Evolutionary conservation across 495 filamentous ascomycete genomes (phyloP).

Genomic region (Aspergillus bridgeri): DNA sequence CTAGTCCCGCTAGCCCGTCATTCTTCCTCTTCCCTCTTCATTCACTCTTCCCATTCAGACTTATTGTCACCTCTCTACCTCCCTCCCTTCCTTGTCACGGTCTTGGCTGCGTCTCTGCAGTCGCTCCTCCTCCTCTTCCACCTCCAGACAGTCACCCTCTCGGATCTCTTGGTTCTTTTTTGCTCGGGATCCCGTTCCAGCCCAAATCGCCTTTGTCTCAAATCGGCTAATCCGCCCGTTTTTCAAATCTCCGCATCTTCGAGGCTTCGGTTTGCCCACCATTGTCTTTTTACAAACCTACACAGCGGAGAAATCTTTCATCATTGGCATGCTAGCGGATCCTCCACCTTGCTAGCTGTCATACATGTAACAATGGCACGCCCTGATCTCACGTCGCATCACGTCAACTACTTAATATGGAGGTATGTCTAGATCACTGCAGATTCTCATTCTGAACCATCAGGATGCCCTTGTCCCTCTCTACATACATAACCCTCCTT

Average conservation of each 20-base stretch:
- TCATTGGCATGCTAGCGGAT: slow-evolving; percentile 39
- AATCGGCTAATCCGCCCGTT: slow-evolving; percentile 3
- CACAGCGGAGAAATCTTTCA: slow-evolving; percentile 15
- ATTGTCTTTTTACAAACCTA: not conserved
- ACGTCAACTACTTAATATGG: slow-evolving; percentile 98
- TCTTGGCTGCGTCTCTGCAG: slow-evolving; percentile 4
- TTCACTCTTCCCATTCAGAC: slow-evolving; percentile 7
- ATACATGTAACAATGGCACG: slow-evolving; percentile 51
- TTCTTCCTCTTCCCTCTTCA: slow-evolving; percentile 8
- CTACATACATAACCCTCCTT: slow-evolving; percentile 13
- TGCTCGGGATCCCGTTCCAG: not conserved
- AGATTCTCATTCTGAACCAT: not conserved
- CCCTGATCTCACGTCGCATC: slow-evolving; percentile 73
- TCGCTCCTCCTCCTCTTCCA: not conserved
- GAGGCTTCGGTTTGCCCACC: not conserved
- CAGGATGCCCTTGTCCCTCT: no score
- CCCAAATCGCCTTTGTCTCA: not conserved
- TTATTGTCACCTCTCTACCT: not conserved
- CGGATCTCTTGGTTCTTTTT: not conserved
- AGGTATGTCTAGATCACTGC: slow-evolving; percentile 60
- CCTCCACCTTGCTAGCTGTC: slow-evolving; percentile 30
- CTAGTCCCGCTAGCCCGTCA: slow-evolving; percentile 3
- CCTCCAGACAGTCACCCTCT: not conserved
- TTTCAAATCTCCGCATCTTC: not conserved
- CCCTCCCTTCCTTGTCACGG: slow-evolving; percentile 4